Base-by-base conservation (phyloP, 306 rosid species). In the Dalbergia cultrata region DNA sequence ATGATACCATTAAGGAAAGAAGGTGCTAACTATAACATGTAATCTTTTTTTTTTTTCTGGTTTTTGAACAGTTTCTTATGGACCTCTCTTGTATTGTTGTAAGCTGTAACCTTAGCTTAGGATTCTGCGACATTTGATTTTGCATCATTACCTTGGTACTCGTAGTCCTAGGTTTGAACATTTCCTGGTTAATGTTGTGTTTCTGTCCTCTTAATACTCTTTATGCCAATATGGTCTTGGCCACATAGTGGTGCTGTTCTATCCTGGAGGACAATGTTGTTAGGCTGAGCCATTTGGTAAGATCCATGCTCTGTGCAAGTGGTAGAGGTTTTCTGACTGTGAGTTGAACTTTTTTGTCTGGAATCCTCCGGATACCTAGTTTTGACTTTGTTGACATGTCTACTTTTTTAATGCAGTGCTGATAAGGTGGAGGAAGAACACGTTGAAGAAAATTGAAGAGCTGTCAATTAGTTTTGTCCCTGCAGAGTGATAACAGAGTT, bases 341-440 rank as follows among this genome's bases (percentile, higher is more conserved):
- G 21, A 10, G 62, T 72, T 77, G 52, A n/a, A 16, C 26, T 47
- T n/a, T 16, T n/a, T 13, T 53, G 19, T 12, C 57, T 22, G 63
- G 7, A 37, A 37, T 37, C 41, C 57, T 37, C 41, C 57, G 67
- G 14, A 67, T 22, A 52, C 19, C 65, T 78, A 67, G 61, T 43
- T 70, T 50, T 79, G 6, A 47, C 11, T 56, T 26, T 26, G 14
- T 37, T 19, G 11, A 74, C 58, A 43, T 59, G 70, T 65, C 67
- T 75, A 39, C 65, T 21, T 77, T 85, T 54, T 74, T 49, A 68
- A 74, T 88, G 90, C 90, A 95, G 99, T 83, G 94, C 93, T 78
- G 98, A 85, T 79, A 82, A 83, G 54, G 80, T 47, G 82, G 97
- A 87, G 75, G 83, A 84, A 45, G 92, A 85, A 74, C 75, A 59